A percentile compares a stretch with the other conserved stretches of the same genome.
Evolutionary conservation across 495 filamentous ascomycete species (phyloP).

Genomic region (Astrocystis sublimbata): DNA sequence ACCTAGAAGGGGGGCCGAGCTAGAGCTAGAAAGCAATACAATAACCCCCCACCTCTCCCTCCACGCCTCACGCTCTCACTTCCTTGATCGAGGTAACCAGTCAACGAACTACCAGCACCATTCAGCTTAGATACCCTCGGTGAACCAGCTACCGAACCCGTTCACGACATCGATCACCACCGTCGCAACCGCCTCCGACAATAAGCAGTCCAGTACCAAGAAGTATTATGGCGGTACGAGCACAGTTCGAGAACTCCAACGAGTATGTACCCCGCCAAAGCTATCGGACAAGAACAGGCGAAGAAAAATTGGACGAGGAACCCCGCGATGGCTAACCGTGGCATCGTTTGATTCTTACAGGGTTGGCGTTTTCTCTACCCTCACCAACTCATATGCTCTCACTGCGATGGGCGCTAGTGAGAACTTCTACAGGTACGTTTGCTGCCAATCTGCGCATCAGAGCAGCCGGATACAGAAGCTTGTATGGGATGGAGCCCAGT

Average conservation of each 20-base stretch:
- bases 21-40: too few relatives aligned
- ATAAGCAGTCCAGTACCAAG: constrained; percentile 5
- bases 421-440: constrained; percentile 76
- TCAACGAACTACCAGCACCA: neutral
- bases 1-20: too few relatives aligned
- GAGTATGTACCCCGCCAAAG: constrained; percentile 64
- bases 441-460: constrained; percentile 21
- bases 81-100: constrained; percentile 2
- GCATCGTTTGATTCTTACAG: constrained; percentile 48
- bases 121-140: neutral
- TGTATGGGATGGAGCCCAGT: too few relatives aligned
- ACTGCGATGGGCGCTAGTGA: constrained; percentile 93
- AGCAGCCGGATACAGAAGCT: too few relatives aligned
- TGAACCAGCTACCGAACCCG: constrained; percentile 8
- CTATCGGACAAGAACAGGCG: constrained; percentile 9
- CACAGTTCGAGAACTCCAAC: constrained; percentile 97
- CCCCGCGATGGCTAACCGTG: constrained; percentile 25
- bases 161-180: constrained; percentile 9
- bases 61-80: too few relatives aligned
- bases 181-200: constrained; percentile 18
- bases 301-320: neutral
- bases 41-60: constrained; percentile 19
- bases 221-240: constrained; percentile 72
- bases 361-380: constrained; percentile 92
- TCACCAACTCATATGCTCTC: constrained; percentile 94